phyloP scores from a whole-genome alignment of 192 early-diverging fungal species.

The Podochytrium sp. region DNA sequence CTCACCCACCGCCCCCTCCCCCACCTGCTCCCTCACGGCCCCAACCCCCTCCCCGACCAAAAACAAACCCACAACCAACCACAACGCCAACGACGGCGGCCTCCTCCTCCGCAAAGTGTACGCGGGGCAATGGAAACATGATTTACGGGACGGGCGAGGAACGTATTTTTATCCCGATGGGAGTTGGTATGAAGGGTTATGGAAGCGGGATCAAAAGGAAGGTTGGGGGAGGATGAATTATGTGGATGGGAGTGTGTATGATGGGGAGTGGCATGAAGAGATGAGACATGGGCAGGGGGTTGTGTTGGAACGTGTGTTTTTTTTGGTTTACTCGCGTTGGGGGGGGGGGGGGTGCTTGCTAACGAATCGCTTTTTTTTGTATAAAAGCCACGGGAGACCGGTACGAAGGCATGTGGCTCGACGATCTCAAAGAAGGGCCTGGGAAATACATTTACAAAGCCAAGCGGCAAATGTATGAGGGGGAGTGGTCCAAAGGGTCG shows the following conservation, averaged over 20 bases:
- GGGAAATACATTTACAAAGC: constrained; percentile 59
- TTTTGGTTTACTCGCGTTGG: too few species aligned
- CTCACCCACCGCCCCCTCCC: too few species aligned
- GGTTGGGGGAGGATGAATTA: constrained; percentile 64
- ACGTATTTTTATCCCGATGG: constrained; percentile 63
- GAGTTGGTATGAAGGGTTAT: constrained; percentile 55
- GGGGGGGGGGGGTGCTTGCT: not conserved
- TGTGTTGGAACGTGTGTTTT: constrained; percentile 46
- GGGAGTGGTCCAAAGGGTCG: constrained; percentile 59
- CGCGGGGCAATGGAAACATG: constrained; percentile 56
- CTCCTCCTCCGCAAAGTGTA: constrained; percentile 55
- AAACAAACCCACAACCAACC: not conserved
- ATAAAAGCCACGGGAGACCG: constrained; percentile 57
- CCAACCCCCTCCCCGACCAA: not conserved
- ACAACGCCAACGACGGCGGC: constrained; percentile 4
- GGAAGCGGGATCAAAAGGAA: constrained; percentile 55
- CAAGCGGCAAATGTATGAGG: constrained; percentile 61
- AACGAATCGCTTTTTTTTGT: constrained; percentile 3
- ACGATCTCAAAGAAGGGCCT: constrained; percentile 66
- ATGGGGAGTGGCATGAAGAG: constrained; percentile 65
- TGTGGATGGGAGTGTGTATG: constrained; percentile 53
- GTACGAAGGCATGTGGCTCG: constrained; percentile 65
- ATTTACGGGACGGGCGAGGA: constrained; percentile 53
- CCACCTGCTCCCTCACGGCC: not conserved
- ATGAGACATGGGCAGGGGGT: constrained; percentile 63